These are phyloP conservation scores for Amylocystis lapponica DNA, from an alignment of 768 basidiomycete species.

Conservation along the genomic window DNA sequence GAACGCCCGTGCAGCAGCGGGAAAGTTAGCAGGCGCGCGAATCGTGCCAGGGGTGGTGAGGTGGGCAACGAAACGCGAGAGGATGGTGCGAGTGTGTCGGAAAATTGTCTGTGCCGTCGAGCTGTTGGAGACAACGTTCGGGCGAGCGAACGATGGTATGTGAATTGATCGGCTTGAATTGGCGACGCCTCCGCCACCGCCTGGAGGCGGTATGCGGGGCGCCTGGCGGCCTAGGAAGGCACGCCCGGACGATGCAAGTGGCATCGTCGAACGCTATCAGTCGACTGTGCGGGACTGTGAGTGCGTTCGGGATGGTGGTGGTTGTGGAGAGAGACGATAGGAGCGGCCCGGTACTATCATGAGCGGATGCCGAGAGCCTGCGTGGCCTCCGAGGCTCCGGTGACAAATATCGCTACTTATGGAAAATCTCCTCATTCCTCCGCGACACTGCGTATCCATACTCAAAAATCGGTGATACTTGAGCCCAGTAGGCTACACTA, in stretches of 20 bases:
- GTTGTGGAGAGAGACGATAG: not conserved
- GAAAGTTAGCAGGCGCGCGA: conserved; percentile 22
- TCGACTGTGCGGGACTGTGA: not conserved
- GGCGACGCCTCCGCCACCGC: conserved; percentile 3
- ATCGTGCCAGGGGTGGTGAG: conserved; percentile 49
- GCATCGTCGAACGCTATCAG: conserved; percentile 22
- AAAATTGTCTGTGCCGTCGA: conserved; percentile 41
- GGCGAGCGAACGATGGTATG: conserved; percentile 34
- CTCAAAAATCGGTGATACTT: too few relatives aligned
- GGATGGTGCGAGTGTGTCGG: conserved; percentile 46
- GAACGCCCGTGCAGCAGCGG: conserved; percentile 26
- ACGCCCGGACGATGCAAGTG: conserved; percentile 25
- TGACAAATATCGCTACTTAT: too few relatives aligned
- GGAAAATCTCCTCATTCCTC: too few relatives aligned
- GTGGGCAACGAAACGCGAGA: conserved; percentile 50
- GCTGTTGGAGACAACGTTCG: conserved; percentile 22
- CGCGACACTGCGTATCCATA: too few relatives aligned
- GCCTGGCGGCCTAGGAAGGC: conserved; percentile 19
- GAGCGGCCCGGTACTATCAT: too few relatives aligned
- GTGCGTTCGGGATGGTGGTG: conserved; percentile 1
- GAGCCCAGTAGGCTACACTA: too few relatives aligned
- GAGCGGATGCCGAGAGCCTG: too few relatives aligned
- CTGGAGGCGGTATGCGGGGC: conserved; percentile 5
- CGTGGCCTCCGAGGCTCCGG: too few relatives aligned
- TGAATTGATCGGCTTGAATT: conserved; percentile 37